Evolutionary conservation across 495 filamentous ascomycete genomes (phyloP).

Genomic region (Tuber borchii): DNA sequence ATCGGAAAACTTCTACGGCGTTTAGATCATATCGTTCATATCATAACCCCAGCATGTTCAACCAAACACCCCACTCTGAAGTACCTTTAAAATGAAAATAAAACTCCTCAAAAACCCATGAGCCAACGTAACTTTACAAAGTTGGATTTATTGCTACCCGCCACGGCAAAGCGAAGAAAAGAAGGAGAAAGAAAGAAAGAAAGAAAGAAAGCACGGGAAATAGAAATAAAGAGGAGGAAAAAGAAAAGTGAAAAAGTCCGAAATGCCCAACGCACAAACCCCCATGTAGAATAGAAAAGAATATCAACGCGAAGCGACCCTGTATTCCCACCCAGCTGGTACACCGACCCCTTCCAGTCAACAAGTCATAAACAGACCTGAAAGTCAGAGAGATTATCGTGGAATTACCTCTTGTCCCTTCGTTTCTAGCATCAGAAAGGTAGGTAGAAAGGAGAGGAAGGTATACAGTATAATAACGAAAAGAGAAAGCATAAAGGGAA

Average conservation of each 20-base stretch:
- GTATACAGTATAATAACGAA: neutral
- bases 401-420: neutral
- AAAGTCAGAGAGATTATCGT: neutral
- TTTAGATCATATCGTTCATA: neutral
- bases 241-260: neutral
- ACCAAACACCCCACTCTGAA: neutral
- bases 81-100: neutral
- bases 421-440: neutral
- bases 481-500: neutral
- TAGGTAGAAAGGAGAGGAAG: neutral
- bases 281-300: neutral
- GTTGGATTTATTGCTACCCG: neutral
- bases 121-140: neutral
- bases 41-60: neutral
- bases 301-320: neutral
- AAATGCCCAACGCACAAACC: constrained; percentile 13
- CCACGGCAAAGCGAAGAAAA: constrained; percentile 39
- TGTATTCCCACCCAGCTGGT: neutral
- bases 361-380: neutral
- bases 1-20: neutral
- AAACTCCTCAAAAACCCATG: neutral
- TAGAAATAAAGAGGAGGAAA: constrained; percentile 15
- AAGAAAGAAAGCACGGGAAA: constrained; percentile 46
- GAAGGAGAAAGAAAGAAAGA: constrained; percentile 43
- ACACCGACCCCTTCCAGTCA: neutral